Base-by-base conservation (phyloP, 208 protist species). In the Vickermania ingenoplastis region DNA sequence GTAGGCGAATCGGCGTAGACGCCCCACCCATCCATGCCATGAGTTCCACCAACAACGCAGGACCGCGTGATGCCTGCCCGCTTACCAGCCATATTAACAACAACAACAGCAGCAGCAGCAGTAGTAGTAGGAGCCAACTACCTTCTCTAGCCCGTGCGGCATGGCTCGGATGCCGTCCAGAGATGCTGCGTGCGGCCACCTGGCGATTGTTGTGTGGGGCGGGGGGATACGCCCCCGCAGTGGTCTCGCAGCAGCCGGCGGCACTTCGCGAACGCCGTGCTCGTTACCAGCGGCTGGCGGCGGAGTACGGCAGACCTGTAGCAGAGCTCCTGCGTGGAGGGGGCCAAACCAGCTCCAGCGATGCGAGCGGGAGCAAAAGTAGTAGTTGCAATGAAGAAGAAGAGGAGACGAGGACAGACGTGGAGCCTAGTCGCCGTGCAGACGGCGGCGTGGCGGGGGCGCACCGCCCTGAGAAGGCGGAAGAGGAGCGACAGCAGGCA, bases 191-290 rank as follows among this genome's bases (percentile, higher is more conserved):
- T 0, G 67, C 82, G 5, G 51, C 61, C 36, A 67, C 77, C 23
- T 94, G 84, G 83, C 74, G 83, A 3, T 63, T 94, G 50, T 57
- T 94, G 14, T 75, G 61, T 36, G 67, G 63, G 26, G n/a, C n/a
- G n/a, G n/a, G n/a, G n/a, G 72, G 73, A 14, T 79, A 77, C 54
- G 73, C 71, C 3, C 66, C 73, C 14, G 53, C 73, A 17, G 41
- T 57, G 7, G 49, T 75, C 25, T 2, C 57, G 17, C 78, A 72
- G 7, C 85, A 91, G 59, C 45, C 53, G 41, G 27, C 57, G n/a
- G 83, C 87, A 61, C 67, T 91, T 3, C 52, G 58, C 24, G 78
- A 78, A 24, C 88, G 89, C 61, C 81, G 87, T 2, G 63, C 64
- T 14, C 69, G 77, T 54, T 94, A 94, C 65, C 69, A 63, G 28